Percentiles rank a stretch among this genome's conserved stretches.
Evolutionary conservation across 2,329 filamentous ascomycete genomes (phyloP).

Genomic region (Clonostachys chloroleuca): DNA sequence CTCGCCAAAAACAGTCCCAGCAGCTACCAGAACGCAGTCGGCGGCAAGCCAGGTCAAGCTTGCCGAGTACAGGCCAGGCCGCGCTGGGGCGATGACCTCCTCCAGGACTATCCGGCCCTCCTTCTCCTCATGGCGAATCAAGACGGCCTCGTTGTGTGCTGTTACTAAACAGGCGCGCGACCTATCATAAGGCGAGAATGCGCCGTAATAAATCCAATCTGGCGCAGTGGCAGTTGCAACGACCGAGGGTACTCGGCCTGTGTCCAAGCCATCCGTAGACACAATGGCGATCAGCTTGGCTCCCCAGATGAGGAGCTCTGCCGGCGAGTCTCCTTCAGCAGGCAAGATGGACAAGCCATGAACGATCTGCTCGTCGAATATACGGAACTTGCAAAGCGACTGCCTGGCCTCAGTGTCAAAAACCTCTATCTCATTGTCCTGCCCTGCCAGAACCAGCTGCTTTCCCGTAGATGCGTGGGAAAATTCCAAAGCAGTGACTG

Average conservation of each 20-base stretch:
- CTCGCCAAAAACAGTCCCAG: slow-evolving; percentile 92
- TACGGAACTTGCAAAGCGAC: slow-evolving; percentile 32
- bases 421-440: slow-evolving; percentile 54
- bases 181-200: slow-evolving; percentile 39
- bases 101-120: slow-evolving; percentile 33
- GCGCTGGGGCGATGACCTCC: slow-evolving; percentile 57
- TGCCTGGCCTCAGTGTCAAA: slow-evolving; percentile 34
- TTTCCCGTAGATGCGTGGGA: slow-evolving; percentile 23
- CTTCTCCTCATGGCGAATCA: slow-evolving; percentile 29
- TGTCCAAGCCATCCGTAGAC: slow-evolving; percentile 13
- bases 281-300: slow-evolving; percentile 50
- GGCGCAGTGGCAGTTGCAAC: slow-evolving; percentile 40
- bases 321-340: neutral
- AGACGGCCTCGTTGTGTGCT: slow-evolving; percentile 79
- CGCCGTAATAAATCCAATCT: slow-evolving; percentile 76
- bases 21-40: slow-evolving; percentile 67
- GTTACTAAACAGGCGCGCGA: slow-evolving; percentile 62
- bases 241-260: slow-evolving; percentile 6
- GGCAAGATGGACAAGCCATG: slow-evolving; percentile 61
- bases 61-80: slow-evolving; percentile 85
- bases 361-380: slow-evolving; percentile 67
- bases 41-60: slow-evolving; percentile 60
- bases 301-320: slow-evolving; percentile 63
- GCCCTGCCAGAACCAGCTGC: slow-evolving; percentile 49
- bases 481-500: slow-evolving; percentile 57